phyloP scores from a whole-genome alignment of 106 monocot species.

The Xerophyta viscosa region DNA sequence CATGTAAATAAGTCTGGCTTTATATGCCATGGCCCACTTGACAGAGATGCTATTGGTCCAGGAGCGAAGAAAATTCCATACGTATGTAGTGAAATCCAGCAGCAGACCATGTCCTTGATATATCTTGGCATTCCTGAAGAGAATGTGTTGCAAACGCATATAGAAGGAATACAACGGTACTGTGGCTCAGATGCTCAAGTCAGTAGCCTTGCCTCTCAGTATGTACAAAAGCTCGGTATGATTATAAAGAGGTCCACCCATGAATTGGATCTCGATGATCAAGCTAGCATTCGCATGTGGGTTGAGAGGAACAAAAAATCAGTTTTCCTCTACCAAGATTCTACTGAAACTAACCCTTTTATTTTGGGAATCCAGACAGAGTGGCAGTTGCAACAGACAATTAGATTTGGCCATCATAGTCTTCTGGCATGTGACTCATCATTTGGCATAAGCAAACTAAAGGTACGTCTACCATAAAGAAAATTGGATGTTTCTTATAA shows the following conservation, averaged over 20 bases:
- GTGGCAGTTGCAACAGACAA: conserved; percentile 94
- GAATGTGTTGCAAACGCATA: conserved; percentile 84
- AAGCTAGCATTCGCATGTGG: conserved; percentile 90
- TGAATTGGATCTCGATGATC: conserved; percentile 91
- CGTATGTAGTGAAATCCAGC: conserved; percentile 78
- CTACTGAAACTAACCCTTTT: conserved; percentile 79
- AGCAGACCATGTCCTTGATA: conserved; percentile 90
- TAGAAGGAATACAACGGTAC: conserved; percentile 88
- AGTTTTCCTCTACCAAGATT: conserved; percentile 89
- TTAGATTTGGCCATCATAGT: conserved; percentile 90
- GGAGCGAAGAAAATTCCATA: conserved; percentile 84
- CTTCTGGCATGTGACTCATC: conserved; percentile 80
- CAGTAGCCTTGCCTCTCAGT: conserved; percentile 74
- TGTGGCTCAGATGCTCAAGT: conserved; percentile 60
- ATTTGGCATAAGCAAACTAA: conserved; percentile 90
- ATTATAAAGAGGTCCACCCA: conserved; percentile 96
- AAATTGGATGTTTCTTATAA: conserved; percentile 3
- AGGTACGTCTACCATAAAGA: conserved; percentile 33
- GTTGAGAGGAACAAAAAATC: conserved; percentile 89
- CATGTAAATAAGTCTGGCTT: conserved; percentile 94
- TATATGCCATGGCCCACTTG: conserved; percentile 91
- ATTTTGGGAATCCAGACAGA: conserved; percentile 96
- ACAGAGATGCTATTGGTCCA: conserved; percentile 89
- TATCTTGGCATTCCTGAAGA: conserved; percentile 94
- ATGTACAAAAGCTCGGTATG: conserved; percentile 92